Evolutionary conservation across 108 stramenopile genomes (phyloP).

Genomic region (Nitzschia palea): DNA sequence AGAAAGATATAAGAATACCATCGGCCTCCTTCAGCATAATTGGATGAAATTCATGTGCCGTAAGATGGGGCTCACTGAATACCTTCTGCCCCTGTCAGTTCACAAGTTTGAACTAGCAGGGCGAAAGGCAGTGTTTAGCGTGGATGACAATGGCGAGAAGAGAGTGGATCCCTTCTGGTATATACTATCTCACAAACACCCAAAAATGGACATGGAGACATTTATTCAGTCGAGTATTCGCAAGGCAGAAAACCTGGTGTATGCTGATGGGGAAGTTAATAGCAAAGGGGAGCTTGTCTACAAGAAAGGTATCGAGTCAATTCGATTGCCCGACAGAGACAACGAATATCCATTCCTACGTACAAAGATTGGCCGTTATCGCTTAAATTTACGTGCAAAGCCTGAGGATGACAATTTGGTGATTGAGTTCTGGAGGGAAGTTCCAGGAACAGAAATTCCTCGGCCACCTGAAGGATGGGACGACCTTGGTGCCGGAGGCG

Average conservation of each 20-base stretch:
- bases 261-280: slow-evolving; percentile 32
- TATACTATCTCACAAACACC: slow-evolving; percentile 45
- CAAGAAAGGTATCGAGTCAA: slow-evolving; percentile 5
- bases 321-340: slow-evolving; percentile 26
- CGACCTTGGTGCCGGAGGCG: slow-evolving; percentile 82
- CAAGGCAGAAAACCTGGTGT: neutral
- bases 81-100: slow-evolving; percentile 64
- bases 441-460: slow-evolving; percentile 57
- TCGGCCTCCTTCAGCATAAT: slow-evolving; percentile 76
- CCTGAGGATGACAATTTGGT: slow-evolving; percentile 3
- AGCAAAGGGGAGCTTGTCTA: slow-evolving; percentile 58
- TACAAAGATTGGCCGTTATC: slow-evolving; percentile 70
- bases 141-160: slow-evolving; percentile 5
- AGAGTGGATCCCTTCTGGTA: slow-evolving; percentile 65
- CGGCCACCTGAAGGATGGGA: slow-evolving; percentile 92
- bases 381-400: slow-evolving; percentile 36
- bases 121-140: slow-evolving; percentile 42
- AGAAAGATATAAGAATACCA: slow-evolving; percentile 83
- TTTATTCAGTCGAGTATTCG: slow-evolving; percentile 33
- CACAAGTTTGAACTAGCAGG: slow-evolving; percentile 59
- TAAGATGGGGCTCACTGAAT: slow-evolving; percentile 56
- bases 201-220: slow-evolving; percentile 20
- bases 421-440: slow-evolving; percentile 76
- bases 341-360: slow-evolving; percentile 41
- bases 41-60: slow-evolving; percentile 69